Conservation (phyloP, 129 eudicot species). For the Flaveria ramosissima region DNA sequence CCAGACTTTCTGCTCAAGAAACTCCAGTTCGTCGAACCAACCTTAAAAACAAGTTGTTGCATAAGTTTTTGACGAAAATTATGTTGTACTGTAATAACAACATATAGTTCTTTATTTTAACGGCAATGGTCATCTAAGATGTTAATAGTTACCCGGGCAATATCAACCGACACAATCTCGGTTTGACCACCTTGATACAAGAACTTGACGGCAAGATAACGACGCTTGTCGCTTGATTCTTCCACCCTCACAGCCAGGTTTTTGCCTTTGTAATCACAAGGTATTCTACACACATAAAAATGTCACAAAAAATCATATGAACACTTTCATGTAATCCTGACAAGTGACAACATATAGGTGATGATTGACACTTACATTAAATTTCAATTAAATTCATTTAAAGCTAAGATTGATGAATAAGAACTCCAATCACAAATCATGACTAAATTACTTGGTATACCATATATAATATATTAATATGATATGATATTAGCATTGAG, state of each 20-base stretch:
- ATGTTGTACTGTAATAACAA: not conserved
- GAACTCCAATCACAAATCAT: not conserved
- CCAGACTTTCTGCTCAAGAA: slow-evolving; percentile 61
- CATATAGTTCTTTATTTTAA: not conserved
- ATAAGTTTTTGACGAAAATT: not conserved
- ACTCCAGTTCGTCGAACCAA: slow-evolving; percentile 60
- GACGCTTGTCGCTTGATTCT: slow-evolving; percentile 69
- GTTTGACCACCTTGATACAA: slow-evolving; percentile 95
- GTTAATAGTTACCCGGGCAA: slow-evolving; percentile 52
- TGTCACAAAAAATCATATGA: not conserved
- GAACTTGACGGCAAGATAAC: slow-evolving; percentile 63
- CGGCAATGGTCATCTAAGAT: no score
- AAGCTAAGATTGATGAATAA: no score
- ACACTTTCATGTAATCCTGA: no score
- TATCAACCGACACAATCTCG: slow-evolving; percentile 60
- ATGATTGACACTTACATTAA: no score
- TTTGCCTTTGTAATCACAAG: slow-evolving; percentile 70
- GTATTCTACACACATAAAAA: slow-evolving; percentile 44
- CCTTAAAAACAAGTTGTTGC: slow-evolving; percentile 34
- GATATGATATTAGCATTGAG: no score
- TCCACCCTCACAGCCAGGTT: slow-evolving; percentile 75
- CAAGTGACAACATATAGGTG: no score
- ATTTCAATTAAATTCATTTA: no score
- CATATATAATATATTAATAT: no score
- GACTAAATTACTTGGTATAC: not conserved